Base-by-base conservation (phyloP, 345 rosid species). In the Pseudoturritis turrita region DNA sequence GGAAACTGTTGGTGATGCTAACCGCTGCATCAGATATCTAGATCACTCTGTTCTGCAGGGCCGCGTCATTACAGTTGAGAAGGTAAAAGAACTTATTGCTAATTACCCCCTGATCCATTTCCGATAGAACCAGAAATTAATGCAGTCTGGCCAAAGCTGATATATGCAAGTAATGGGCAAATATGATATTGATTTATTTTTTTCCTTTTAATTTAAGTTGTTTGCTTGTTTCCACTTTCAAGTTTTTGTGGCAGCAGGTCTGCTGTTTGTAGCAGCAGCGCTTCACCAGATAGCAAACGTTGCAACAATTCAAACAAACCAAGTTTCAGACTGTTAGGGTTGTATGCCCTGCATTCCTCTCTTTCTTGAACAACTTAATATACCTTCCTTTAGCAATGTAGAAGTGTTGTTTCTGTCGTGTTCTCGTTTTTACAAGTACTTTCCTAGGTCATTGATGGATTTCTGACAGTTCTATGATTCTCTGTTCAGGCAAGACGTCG, bases 261-360 rank as follows among this genome's bases (percentile, higher is more conserved):
- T 87, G 92, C 96, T 90, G 94, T 87, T 84, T 82, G 94, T 84
- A 84, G 95, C 86, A 94, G 91, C 92, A 91, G 91, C 89, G 80
- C 97, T 82, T 88, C 95, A 73, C 65, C 98, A 72, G 85, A 80
- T 81, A 70, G 72, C 87, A 79, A 86, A 78, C 72, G 84, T 72
- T 78, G 75, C 92, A 84, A 80, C 91, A 83, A 62, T 81, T 76
- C 96, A 85, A 85, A 86, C 86, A 73, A 79, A 78, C 77, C 96
- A 81, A 85, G 74, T 78, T 61, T 81, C 92, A 84, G 84, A 78
- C 79, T 70, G 46, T 81, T 84, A 81, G 98, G 96, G 97, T 94
- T 90, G 96, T 87, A 81, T 87, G 80, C 91, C 93, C 89, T 86
- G 81, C 83, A 84, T 83, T 83, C 81, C 87, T 87, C 90, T 87